Conservation (phyloP, 371 early-diverging fungal species). For the Batkoa obscura region DNA sequence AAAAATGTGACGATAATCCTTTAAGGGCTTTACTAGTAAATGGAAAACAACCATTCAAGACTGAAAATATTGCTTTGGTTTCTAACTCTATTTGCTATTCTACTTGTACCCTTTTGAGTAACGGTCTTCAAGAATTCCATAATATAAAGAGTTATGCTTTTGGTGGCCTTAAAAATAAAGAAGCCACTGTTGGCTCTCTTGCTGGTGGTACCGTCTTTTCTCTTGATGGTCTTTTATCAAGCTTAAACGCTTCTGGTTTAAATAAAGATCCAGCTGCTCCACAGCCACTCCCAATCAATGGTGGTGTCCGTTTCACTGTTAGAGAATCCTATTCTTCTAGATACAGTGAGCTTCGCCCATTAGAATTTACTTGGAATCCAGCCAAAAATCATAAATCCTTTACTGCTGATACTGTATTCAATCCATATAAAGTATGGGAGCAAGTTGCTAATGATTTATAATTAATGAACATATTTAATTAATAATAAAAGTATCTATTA, state of each 20-base stretch:
- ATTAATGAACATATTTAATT: too few species aligned
- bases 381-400: not conserved
- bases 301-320: not conserved
- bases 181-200: not conserved
- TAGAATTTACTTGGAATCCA: not conserved
- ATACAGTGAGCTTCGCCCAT: not conserved
- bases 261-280: not conserved
- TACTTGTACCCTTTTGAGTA: not conserved
- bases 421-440: not conserved
- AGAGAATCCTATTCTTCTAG: not conserved
- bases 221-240: not conserved
- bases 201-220: constrained; percentile 3
- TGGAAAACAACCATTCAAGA: not conserved
- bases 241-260: not conserved
- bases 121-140: constrained; percentile 2
- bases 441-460: not conserved
- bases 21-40: not conserved
- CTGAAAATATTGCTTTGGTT: not conserved
- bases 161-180: not conserved
- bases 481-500: too few species aligned
- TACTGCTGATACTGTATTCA: not conserved
- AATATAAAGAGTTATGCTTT: not conserved
- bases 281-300: not conserved
- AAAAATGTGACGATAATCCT: not conserved
- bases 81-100: constrained; percentile 2